Base-by-base conservation (phyloP, 805 yeast genomes). In the Yamadazyma insecticola region DNA sequence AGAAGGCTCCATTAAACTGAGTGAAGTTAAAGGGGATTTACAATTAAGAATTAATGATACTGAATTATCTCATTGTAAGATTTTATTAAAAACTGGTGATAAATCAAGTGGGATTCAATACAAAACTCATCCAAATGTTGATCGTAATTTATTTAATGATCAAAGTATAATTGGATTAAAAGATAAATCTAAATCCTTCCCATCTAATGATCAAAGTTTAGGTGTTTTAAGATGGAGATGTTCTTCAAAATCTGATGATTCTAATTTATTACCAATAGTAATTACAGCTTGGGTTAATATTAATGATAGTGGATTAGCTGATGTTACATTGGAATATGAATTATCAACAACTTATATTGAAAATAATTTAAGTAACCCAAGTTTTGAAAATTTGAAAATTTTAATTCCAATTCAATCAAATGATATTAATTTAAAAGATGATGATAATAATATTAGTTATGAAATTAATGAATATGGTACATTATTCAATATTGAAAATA, bases 121-220 rank as follows among this genome's bases (percentile, higher is more conserved):
- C 67, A 89, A 89, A 59, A 88, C 97, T 11, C 96, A 92, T 66
- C 98, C 98, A 41, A 89, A 90, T 54, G 94, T 92, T 43, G 97
- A 92, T 62, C 81, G 84, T 50, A 64, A 63, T 24, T 57, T 75
- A 50, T 92, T 90, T 57, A 68, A 72, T 26, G 53, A 71, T 10
- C 56, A 66, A 11, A 66, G 72, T 36, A 57, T 72, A 25, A 77
- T 92, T 48, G 82, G 82, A 1, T 72, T 89, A 50, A 85, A 84
- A 53, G 95, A 89, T 54, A 65, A 76, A 32, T 51, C 71, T 27
- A 85, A 86, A 51, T 75, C 88, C 21, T 89, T 92, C 75, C 97
- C 97, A 23, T 70, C 88, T 7, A 87, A 89, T 57, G 95, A 88
- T 54, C 90, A 86, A 53, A 77, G 86, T 30, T 72, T 90, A 44